Percentiles rank a stretch among this genome's conserved stretches.
These are phyloP conservation scores for Earliella scabrosa DNA, from an alignment of 1,284 basidiomycete species.

Conservation along the genomic window DNA sequence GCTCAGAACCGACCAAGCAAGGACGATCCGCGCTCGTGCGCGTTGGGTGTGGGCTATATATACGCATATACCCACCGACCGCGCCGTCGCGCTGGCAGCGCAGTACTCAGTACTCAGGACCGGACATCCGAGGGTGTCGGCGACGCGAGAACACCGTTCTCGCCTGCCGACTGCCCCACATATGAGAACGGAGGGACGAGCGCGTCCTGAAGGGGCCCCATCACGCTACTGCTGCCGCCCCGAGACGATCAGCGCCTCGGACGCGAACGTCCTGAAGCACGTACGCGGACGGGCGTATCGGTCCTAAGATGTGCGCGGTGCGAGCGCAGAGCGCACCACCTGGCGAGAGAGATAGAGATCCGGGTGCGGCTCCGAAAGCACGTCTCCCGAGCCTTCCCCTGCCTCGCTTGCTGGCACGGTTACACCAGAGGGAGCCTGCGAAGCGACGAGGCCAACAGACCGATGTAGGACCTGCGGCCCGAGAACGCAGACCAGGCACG, in stretches of 20 bases:
- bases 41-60: constrained; percentile 7
- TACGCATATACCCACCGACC: constrained; percentile 7
- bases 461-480: constrained; percentile 22
- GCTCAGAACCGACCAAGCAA: background rate
- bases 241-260: background rate
- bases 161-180: background rate
- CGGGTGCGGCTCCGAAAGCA: background rate
- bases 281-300: background rate
- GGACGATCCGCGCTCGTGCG: background rate
- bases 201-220: background rate
- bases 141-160: background rate
- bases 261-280: background rate
- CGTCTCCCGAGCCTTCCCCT: no score
- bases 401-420: background rate
- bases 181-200: no score
- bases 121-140: constrained; percentile 7
- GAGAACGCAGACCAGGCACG: constrained; percentile 4
- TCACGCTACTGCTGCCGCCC: background rate
- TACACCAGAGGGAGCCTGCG: background rate
- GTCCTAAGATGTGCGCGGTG: background rate
- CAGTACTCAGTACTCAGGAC: constrained; percentile 2
- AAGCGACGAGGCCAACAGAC: background rate
- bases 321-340: no score
- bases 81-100: background rate
- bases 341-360: no score